Base-by-base conservation (phyloP, 139 green algal genomes). In the Gonium pectorale region DNA sequence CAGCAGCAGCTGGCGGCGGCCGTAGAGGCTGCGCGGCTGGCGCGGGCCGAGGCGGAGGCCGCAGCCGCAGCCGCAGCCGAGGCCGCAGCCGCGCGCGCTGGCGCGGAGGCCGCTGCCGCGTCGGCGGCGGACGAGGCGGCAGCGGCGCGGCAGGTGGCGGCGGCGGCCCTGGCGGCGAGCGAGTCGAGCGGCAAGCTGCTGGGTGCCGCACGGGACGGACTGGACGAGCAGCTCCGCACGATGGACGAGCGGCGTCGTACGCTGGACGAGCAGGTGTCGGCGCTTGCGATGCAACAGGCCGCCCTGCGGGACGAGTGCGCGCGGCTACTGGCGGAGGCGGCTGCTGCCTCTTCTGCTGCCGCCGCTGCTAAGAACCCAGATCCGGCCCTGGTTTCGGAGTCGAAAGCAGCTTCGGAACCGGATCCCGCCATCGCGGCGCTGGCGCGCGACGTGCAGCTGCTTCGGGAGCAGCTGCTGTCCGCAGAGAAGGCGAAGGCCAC, bases 221-320 rank as follows among this genome's bases (percentile, higher is more conserved):
- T 80, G 72, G 72, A 80, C 72, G 72, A 80, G 51, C 72, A 38
- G 51, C 9, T 80, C 15, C 51, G 52, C 17, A 27, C 5, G 29
- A 38, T 80, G 52, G 72, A 22, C 52, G 51, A 67, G 21, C 51
- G 67, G 54, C 37, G 67, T 21, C 31, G 13, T 26, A 7, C 27
- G 52, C 8, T 80, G 72, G 51, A 80, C 51, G 72, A 80, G 49
- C 72, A 80, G 29, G 5, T 80, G 22, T 51, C 52, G 6, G 49
- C 72, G 35, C 26, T 66, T 9, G 35, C 35, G 13, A n/a, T 22
- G 35, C 35, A 67, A 35, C 72, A 80, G 72, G n/a, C n/a, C n/a
- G n/a, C n/a, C n/a, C n/a, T n/a, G n/a, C n/a, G n/a, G n/a, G n/a
- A n/a, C n/a, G n/a, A n/a, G n/a, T n/a, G n/a, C n/a, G n/a, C n/a